Conservation (phyloP, 2,329 filamentous ascomycete genomes). For the Aureobasidium pullulans region DNA sequence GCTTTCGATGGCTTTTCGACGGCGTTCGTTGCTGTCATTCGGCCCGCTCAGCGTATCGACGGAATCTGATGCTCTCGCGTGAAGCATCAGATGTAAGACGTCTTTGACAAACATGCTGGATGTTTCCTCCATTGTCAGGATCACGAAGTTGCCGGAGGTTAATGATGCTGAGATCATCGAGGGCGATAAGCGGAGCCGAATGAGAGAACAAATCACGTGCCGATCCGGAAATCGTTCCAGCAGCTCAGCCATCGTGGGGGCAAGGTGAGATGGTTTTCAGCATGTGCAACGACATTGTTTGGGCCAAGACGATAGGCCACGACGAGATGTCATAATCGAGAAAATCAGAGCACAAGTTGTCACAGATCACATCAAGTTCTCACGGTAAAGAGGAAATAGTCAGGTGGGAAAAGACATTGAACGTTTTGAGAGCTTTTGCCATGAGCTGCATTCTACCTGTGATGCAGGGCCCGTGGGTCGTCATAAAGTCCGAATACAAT, state of each 20-base stretch:
- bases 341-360: neutral
- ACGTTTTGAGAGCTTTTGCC: conserved; percentile 15
- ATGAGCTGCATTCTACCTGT: conserved; percentile 13
- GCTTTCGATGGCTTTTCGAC: conserved; percentile 25
- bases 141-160: no score
- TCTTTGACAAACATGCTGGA: neutral
- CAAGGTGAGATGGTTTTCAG: no score
- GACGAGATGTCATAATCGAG: neutral
- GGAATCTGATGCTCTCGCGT: neutral
- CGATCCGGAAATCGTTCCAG: no score
- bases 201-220: no score
- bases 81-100: neutral
- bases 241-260: no score
- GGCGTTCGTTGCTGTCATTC: conserved; percentile 4
- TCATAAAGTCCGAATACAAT: conserved; percentile 11
- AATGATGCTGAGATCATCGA: no score
- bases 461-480: conserved; percentile 9
- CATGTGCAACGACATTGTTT: no score
- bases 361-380: neutral
- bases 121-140: neutral
- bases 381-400: neutral
- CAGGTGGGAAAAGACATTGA: conserved; percentile 13
- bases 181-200: no score
- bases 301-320: neutral
- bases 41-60: neutral